Evolutionary conservation across 306 rosid genomes (phyloP).

Genomic region (Cucumis hystrix): DNA sequence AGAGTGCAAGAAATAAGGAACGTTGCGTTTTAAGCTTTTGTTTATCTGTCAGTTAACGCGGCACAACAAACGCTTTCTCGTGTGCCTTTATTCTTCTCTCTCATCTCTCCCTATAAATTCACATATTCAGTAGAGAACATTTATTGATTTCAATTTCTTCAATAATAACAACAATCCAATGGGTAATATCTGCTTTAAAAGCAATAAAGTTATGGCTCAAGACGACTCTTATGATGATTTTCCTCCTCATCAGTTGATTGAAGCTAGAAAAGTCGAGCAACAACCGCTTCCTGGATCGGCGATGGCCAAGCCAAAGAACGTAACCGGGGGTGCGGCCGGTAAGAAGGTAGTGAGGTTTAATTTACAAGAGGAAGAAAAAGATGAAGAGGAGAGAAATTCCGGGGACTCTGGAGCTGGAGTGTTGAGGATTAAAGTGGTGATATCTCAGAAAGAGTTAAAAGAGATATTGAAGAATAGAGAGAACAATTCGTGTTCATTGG

Average conservation of each 20-base stretch:
- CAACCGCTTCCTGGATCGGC: neutral
- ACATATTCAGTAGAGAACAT: too few relatives aligned
- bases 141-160: too few relatives aligned
- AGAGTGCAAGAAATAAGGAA: neutral
- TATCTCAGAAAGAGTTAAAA: slow-evolving; percentile 61
- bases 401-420: slow-evolving; percentile 14
- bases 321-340: neutral
- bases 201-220: slow-evolving; percentile 24
- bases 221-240: slow-evolving; percentile 12
- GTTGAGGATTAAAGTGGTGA: slow-evolving; percentile 66
- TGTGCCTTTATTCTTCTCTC: slow-evolving; percentile 31
- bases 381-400: neutral
- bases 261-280: neutral
- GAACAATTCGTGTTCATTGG: slow-evolving; percentile 20
- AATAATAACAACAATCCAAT: slow-evolving; percentile 3
- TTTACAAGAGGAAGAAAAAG: neutral
- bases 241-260: neutral
- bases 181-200: slow-evolving; percentile 62
- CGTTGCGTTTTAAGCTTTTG: neutral
- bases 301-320: neutral
- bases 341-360: slow-evolving; percentile 11
- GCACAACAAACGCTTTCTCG: slow-evolving; percentile 55
- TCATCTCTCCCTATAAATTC: slow-evolving; percentile 2
- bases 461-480: slow-evolving; percentile 29
- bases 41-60: slow-evolving; percentile 17